These are phyloP conservation scores for Chaetomium fimeti DNA, from an alignment of 495 filamentous ascomycete genomes.

Conservation along the genomic window DNA sequence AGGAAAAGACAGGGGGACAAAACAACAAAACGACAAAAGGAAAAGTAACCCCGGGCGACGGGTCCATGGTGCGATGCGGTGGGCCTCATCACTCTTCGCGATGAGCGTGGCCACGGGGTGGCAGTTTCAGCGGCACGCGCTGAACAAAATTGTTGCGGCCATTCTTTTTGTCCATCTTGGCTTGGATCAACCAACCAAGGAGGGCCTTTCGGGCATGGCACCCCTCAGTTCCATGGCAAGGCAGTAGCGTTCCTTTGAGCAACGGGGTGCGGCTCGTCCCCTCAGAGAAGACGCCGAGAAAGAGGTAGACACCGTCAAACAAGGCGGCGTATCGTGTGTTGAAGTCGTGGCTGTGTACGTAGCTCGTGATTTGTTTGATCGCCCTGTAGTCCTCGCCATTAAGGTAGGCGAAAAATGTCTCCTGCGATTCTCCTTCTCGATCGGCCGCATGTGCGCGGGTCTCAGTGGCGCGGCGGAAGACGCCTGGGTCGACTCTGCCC, in stretches of 20 bases:
- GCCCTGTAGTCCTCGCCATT: background rate
- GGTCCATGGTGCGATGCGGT: background rate
- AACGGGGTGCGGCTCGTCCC: background rate
- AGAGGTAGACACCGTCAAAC: background rate
- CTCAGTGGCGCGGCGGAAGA: background rate
- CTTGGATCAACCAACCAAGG: slow-evolving; percentile 6
- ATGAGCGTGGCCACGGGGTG: background rate
- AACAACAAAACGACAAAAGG: background rate
- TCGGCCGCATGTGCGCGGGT: background rate
- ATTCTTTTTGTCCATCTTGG: background rate
- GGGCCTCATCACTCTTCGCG: background rate
- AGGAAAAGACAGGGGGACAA: background rate
- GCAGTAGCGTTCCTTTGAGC: background rate
- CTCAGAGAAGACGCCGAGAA: slow-evolving; percentile 1
- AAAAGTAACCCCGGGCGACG: background rate
- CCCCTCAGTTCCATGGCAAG: background rate
- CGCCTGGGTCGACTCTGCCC: background rate
- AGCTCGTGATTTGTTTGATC: background rate
- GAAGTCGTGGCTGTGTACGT: background rate
- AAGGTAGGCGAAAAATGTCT: background rate
- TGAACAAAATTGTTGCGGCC: background rate
- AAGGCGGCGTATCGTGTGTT: background rate
- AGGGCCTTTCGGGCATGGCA: background rate
- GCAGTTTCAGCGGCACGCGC: background rate
- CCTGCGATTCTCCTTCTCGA: background rate